Conservation (phyloP, 495 filamentous ascomycete genomes). For the Podospora comata region DNA sequence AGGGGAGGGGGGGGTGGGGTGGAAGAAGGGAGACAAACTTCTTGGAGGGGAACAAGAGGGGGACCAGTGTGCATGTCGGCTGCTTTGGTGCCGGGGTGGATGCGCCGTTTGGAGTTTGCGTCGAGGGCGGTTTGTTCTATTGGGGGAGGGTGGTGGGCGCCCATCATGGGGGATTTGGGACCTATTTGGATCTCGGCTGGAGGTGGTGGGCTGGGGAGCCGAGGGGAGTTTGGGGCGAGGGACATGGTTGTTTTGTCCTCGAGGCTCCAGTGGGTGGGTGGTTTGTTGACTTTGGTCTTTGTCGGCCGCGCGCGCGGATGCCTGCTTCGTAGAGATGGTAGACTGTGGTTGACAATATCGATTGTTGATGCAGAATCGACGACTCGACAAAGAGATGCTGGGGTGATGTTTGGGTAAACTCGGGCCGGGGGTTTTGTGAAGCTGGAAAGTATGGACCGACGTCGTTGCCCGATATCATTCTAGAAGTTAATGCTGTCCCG, state of each 20-base stretch:
- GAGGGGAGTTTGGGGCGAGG: slow-evolving; percentile 74
- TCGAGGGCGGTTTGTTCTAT: slow-evolving; percentile 56
- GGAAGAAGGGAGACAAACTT: slow-evolving; percentile 51
- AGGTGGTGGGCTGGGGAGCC: slow-evolving; percentile 83
- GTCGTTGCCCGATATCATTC: neutral
- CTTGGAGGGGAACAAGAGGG: slow-evolving; percentile 75
- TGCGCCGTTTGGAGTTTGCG: slow-evolving; percentile 66
- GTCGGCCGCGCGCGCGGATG: neutral
- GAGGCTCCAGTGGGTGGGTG: neutral
- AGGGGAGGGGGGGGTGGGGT: too few relatives aligned
- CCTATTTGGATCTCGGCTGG: slow-evolving; percentile 87
- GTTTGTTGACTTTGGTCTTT: neutral
- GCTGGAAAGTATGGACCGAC: neutral
- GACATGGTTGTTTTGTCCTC: slow-evolving; percentile 41
- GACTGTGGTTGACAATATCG: neutral
- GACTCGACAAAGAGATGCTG: too few relatives aligned
- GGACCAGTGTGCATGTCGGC: slow-evolving; percentile 89
- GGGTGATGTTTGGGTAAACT: neutral
- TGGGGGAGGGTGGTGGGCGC: slow-evolving; percentile 52
- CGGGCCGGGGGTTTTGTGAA: neutral
- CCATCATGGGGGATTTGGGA: slow-evolving; percentile 71
- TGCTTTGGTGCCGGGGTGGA: slow-evolving; percentile 87
- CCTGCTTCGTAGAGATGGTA: neutral
- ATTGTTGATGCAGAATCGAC: too few relatives aligned
- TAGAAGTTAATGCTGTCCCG: neutral